Evolutionary conservation across 768 basidiomycete genomes (phyloP), one percentile per base, ranked within the genome.

Genomic region (Termitomyces sp.): DNA sequence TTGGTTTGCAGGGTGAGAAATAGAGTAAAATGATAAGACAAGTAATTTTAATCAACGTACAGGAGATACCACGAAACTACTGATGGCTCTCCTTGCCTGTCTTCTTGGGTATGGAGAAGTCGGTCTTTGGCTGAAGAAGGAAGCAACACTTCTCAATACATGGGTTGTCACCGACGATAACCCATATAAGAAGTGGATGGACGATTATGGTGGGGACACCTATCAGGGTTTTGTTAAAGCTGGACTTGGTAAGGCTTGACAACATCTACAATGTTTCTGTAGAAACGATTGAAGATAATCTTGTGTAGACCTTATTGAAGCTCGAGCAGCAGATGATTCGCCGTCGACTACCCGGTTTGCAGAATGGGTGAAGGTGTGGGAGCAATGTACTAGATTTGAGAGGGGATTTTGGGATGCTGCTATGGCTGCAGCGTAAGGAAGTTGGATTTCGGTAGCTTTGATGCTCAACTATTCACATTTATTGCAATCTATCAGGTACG

Each of bases 91-190:
- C 1, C 85, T 89, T 10, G 87, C 91, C 8, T 98, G 95, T 69
- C 77, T 96, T 9, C 74, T 96, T 0, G 95, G 95, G 2, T 98
- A 97, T 68, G 95, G 95, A 12, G 91, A 96, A 69, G 92, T 95
- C 0, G 95, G 94, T 1, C 73, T 92, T 43, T 91, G 93, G 87
- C 74, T 98, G 35, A 81, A 85, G 69, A 82, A 79, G 38, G 79
- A 87, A 60, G 80, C 75, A 38, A 66, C 63, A 43, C 76, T 73
- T 10, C 69, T 65, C n/a, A 74, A 75, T 28, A 80, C 76, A 23
- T 86, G 85, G 80, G 81, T 89, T 20, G 66, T 77, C 38, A 68
- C 85, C 56, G 80, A 85, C 10, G 83, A 80, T 0, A 96, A 96
- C 66, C 82, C 85, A 5, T 97, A 95, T 71, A 77, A 77, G 46